Evolutionary conservation across 163 green algal species (phyloP).

Genomic region (Scenedesmus sp.): DNA sequence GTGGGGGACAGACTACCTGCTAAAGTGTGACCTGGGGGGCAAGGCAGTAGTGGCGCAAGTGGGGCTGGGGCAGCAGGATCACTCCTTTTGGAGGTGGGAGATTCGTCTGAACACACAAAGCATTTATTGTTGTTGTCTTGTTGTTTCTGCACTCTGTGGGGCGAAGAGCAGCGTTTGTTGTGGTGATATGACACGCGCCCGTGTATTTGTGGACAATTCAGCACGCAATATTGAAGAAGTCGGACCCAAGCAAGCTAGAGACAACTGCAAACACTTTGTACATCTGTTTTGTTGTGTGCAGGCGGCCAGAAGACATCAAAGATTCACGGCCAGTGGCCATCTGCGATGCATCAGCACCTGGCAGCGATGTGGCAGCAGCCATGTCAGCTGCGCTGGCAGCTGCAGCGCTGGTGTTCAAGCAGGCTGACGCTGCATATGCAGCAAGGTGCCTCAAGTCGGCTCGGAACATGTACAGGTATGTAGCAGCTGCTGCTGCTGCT

Average conservation of each 20-base stretch:
- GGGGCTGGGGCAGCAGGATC: constrained; percentile 31
- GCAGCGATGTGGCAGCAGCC: constrained; percentile 33
- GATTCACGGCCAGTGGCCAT: background rate
- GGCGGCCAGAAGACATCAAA: constrained; percentile 9
- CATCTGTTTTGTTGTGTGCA: background rate
- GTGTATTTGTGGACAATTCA: too few relatives aligned
- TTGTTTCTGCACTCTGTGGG: too few relatives aligned
- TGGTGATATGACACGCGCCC: too few relatives aligned
- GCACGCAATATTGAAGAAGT: too few relatives aligned
- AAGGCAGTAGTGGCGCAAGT: constrained; percentile 35
- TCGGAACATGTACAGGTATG: constrained; percentile 20
- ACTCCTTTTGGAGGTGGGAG: constrained; percentile 15
- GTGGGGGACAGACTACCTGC: constrained; percentile 79
- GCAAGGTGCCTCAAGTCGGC: background rate
- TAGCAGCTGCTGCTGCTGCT: background rate
- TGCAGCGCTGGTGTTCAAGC: constrained; percentile 31
- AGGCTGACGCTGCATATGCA: constrained; percentile 13
- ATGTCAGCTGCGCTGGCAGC: constrained; percentile 50
- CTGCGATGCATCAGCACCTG: background rate
- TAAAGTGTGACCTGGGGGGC: constrained; percentile 59
- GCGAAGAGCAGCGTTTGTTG: too few relatives aligned
- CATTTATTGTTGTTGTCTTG: too few relatives aligned
- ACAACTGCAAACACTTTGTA: too few relatives aligned
- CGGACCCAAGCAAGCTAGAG: too few relatives aligned
- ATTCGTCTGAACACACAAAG: background rate